phyloP scores from a whole-genome alignment of 2,329 filamentous ascomycete species.

The Cordyceps cateniannulata region DNA sequence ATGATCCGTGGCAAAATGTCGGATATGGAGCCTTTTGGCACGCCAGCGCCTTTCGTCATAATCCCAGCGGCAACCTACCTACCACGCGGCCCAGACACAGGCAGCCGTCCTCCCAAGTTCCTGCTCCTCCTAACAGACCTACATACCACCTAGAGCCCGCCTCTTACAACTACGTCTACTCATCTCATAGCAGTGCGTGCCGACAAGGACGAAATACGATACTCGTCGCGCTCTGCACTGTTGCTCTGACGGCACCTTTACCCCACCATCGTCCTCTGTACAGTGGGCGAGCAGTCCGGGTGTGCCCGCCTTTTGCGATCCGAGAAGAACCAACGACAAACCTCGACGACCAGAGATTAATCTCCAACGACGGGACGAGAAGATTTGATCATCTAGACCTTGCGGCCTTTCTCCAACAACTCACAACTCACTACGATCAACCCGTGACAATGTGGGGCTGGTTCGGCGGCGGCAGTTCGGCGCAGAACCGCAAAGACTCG shows the following conservation, averaged over 20 bases:
- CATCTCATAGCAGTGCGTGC: background rate
- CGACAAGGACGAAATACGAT: background rate
- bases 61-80: constrained; percentile 5
- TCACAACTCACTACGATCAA: background rate
- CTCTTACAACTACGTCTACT: background rate
- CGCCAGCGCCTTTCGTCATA: constrained; percentile 23
- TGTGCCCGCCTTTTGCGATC: background rate
- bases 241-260: constrained; percentile 7
- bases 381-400: background rate
- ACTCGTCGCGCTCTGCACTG: background rate
- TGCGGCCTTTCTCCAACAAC: constrained; percentile 2
- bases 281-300: background rate
- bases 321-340: background rate
- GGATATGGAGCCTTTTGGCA: constrained; percentile 16
- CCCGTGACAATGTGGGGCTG: constrained; percentile 64
- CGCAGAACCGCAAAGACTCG: constrained; percentile 83
- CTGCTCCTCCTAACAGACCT: background rate
- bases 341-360: background rate
- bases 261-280: background rate
- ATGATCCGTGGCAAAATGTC: constrained; percentile 25
- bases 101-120: background rate
- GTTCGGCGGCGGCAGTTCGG: constrained; percentile 80
- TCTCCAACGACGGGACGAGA: background rate
- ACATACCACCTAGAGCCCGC: background rate
- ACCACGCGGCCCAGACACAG: constrained; percentile 1